These are phyloP conservation scores for Colletotrichum australisinense DNA, from an alignment of 2,329 filamentous ascomycete genomes.

Conservation along the genomic window DNA sequence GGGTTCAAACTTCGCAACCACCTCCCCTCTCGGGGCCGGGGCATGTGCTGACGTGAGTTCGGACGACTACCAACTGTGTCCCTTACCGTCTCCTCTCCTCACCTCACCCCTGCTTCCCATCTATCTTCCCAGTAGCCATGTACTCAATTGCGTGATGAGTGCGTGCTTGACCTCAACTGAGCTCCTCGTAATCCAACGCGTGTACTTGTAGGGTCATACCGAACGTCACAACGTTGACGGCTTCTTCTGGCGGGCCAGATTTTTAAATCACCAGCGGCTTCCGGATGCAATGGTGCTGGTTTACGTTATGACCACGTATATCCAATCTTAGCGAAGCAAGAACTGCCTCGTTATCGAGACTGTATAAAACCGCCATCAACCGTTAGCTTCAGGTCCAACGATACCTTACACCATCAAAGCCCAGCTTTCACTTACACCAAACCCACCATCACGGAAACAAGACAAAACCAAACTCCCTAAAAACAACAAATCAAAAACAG, in stretches of 20 bases:
- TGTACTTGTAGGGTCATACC: not conserved
- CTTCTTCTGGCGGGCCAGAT: not conserved
- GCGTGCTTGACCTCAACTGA: not conserved
- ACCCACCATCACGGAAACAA: not conserved
- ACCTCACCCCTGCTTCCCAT: too few relatives aligned
- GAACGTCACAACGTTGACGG: not conserved
- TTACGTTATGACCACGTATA: not conserved
- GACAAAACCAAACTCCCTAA: too few relatives aligned
- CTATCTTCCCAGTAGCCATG: too few relatives aligned
- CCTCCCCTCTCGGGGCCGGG: not conserved
- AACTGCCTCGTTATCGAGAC: not conserved
- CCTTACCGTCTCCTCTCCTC: too few relatives aligned
- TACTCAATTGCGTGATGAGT: not conserved
- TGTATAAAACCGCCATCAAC: not conserved
- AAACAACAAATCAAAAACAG: not conserved
- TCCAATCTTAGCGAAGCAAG: not conserved
- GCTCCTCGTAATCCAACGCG: not conserved
- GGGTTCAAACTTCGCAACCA: not conserved
- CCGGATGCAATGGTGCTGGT: not conserved
- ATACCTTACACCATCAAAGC: not conserved
- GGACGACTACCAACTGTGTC: not conserved
- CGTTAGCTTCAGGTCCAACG: not conserved
- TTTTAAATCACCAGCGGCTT: not conserved
- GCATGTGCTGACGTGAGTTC: not conserved
- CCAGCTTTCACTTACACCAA: not conserved